Conservation (phyloP, 2,329 filamentous ascomycete species). For the Fusarium clavum region DNA sequence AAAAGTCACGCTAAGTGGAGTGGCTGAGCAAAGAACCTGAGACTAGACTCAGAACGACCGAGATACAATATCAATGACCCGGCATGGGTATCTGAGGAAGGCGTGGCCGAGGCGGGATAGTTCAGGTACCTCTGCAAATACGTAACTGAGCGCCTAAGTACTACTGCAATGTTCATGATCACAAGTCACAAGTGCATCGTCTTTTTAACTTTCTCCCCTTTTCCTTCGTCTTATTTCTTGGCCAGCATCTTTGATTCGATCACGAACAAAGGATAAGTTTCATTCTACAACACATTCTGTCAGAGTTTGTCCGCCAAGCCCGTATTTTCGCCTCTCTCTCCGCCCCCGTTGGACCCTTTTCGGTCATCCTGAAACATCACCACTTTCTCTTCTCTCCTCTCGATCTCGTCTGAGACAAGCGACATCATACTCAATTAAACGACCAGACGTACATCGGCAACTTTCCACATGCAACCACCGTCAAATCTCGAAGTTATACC, state of each 20-base stretch:
- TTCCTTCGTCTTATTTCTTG: constrained; percentile 7
- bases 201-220: constrained; percentile 10
- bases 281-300: constrained; percentile 1
- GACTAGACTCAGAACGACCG: constrained; percentile 17
- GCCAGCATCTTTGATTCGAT: constrained; percentile 1
- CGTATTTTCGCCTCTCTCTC: constrained; percentile 8
- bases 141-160: not conserved
- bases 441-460: not conserved
- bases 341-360: constrained; percentile 18
- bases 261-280: constrained; percentile 11
- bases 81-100: not conserved
- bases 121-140: not conserved
- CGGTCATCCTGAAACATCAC: constrained; percentile 36
- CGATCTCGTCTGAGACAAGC: constrained; percentile 21
- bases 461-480: constrained; percentile 42
- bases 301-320: constrained; percentile 12
- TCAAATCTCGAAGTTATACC: constrained; percentile 33
- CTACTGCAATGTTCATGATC: constrained; percentile 23
- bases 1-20: constrained; percentile 1
- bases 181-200: constrained; percentile 35
- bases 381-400: constrained; percentile 24
- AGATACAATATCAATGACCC: constrained; percentile 19
- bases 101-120: not conserved
- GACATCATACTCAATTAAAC: constrained; percentile 25
- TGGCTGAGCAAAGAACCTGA: constrained; percentile 18